Evolutionary conservation across 2,329 filamentous ascomycete genomes (phyloP).

Genomic region (Ascochyta lentis): DNA sequence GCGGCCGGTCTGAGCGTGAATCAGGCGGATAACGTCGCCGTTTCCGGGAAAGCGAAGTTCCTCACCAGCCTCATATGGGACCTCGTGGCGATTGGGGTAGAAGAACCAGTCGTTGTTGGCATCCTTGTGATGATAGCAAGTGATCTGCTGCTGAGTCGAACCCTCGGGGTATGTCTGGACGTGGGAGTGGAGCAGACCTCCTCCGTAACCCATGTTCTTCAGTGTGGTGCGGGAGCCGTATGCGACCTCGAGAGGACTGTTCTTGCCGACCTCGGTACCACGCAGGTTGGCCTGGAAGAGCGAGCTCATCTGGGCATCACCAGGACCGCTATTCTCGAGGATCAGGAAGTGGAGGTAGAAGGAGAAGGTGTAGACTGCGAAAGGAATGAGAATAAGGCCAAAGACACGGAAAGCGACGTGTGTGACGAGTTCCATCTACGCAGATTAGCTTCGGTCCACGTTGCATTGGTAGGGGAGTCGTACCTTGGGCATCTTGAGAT

Average conservation of each 20-base stretch:
- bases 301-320: conserved; percentile 99
- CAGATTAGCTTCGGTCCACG: conserved; percentile 27
- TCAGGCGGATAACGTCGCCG: conserved; percentile 79
- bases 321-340: conserved; percentile 89
- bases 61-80: conserved; percentile 73
- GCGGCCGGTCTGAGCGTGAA: conserved; percentile 93
- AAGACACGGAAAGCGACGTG: conserved; percentile 82
- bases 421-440: conserved; percentile 69
- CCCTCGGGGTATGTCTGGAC: conserved; percentile 95
- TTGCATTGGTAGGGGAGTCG: not conserved
- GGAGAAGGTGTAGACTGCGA: conserved; percentile 92
- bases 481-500: conserved; percentile 87
- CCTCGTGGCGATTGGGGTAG: conserved; percentile 85
- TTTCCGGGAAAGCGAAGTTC: conserved; percentile 78
- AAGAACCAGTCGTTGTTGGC: conserved; percentile 99
- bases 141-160: conserved; percentile 93
- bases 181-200: conserved; percentile 94
- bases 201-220: conserved; percentile 99
- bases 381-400: conserved; percentile 85
- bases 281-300: conserved; percentile 96
- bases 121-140: conserved; percentile 99
- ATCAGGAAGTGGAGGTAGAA: conserved; percentile 96
- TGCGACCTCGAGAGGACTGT: conserved; percentile 91
- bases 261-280: conserved; percentile 91
- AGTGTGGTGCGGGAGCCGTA: conserved; percentile 87